A percentile compares a stretch with the other conserved stretches of the same genome.
These are phyloP conservation scores for Heterobasidion occidentale DNA, from an alignment of 1,284 basidiomycete genomes.

Conservation along the genomic window DNA sequence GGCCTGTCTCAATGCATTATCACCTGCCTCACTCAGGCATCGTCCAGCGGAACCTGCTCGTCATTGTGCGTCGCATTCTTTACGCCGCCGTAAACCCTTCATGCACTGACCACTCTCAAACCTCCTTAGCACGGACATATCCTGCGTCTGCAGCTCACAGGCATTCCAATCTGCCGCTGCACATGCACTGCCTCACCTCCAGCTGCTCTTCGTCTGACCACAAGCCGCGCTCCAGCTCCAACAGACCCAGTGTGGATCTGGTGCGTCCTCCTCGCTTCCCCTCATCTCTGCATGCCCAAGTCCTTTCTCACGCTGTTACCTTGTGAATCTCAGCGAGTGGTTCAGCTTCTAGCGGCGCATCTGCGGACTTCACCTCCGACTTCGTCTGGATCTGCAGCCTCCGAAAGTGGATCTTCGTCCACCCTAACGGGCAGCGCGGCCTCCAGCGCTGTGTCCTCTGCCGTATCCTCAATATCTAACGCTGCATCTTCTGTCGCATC, in stretches of 20 bases:
- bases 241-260: conserved; percentile 17
- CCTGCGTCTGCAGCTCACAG: conserved; percentile 19
- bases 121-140: conserved; percentile 15
- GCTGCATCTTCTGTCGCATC: conserved; percentile 1
- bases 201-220: conserved; percentile 16
- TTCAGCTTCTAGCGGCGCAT: neutral
- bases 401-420: neutral
- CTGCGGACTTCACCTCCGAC: neutral
- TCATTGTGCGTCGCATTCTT: too few relatives aligned
- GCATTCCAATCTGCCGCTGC: conserved; percentile 16
- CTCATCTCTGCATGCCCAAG: neutral
- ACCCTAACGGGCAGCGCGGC: conserved; percentile 1
- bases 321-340: neutral
- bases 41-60: too few relatives aligned
- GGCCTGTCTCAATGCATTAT: too few relatives aligned
- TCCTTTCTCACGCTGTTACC: neutral
- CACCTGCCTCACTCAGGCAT: too few relatives aligned
- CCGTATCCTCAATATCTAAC: neutral
- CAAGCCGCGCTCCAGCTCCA: conserved; percentile 16
- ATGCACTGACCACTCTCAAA: too few relatives aligned
- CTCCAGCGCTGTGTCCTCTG: conserved; percentile 1
- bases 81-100: too few relatives aligned
- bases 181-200: conserved; percentile 14
- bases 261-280: conserved; percentile 17
- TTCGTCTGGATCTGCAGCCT: neutral